Conservation (phyloP, 1,139 yeast species). For the Hyphopichia buzzinii region DNA sequence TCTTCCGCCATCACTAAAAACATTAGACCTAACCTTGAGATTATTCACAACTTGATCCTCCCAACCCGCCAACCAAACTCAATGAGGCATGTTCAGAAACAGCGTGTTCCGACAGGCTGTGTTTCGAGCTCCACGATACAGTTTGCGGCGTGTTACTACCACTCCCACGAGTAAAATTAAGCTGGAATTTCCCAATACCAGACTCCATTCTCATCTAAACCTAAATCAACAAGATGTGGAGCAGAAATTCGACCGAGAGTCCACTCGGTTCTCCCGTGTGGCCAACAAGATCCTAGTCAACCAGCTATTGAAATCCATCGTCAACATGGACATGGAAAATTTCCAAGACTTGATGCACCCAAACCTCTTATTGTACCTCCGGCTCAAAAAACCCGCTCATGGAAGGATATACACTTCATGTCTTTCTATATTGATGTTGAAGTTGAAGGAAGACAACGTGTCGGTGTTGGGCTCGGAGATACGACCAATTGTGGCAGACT, state of each 20-base stretch:
- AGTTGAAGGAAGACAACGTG: neutral
- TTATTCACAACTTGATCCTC: no score
- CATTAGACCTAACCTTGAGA: no score
- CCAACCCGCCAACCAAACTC: neutral
- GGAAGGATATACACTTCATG: neutral
- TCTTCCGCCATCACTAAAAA: no score
- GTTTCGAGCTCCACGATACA: neutral
- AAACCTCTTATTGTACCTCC: neutral
- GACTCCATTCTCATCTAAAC: neutral
- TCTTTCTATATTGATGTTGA: neutral
- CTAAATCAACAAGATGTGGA: neutral
- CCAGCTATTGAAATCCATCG: neutral
- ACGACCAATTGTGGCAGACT: conserved; percentile 1
- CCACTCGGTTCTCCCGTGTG: neutral
- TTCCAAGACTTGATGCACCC: neutral
- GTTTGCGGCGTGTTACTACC: neutral
- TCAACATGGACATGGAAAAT: neutral
- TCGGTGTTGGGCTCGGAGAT: neutral
- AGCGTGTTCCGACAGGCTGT: neutral
- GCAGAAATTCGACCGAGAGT: neutral
- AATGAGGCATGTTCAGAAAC: neutral
- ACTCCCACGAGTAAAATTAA: neutral
- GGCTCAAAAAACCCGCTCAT: neutral
- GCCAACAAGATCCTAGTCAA: neutral
- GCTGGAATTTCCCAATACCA: neutral